These are phyloP conservation scores for Pharus latifolius DNA, from an alignment of 176 grass and related monocot species.

Conservation along the genomic window DNA sequence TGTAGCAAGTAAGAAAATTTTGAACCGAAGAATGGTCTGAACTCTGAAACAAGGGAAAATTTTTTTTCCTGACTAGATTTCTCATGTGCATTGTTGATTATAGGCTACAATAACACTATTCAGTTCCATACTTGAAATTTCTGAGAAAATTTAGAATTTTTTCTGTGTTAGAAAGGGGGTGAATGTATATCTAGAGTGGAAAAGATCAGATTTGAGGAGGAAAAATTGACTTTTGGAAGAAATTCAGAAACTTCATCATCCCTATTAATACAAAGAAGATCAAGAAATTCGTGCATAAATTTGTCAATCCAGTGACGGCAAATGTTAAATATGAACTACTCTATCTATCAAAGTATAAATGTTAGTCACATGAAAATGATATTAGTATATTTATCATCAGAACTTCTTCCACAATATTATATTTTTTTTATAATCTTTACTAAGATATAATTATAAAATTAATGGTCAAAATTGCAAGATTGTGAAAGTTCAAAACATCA, in stretches of 20 bases:
- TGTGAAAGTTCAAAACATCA: too few relatives aligned
- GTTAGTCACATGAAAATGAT: too few relatives aligned
- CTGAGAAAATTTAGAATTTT: slow-evolving; percentile 6
- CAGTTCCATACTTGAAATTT: slow-evolving; percentile 30
- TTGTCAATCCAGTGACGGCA: background rate
- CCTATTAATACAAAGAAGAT: slow-evolving; percentile 1
- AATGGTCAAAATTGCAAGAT: too few relatives aligned
- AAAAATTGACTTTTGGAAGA: background rate
- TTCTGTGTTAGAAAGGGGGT: slow-evolving; percentile 7
- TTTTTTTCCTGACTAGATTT: slow-evolving; percentile 16
- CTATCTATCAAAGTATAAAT: too few relatives aligned
- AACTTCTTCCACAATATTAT: too few relatives aligned
- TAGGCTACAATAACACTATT: slow-evolving; percentile 13
- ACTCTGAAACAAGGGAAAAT: background rate
- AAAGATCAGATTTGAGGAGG: background rate
- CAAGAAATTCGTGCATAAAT: background rate
- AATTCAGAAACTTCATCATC: background rate
- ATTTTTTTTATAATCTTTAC: too few relatives aligned
- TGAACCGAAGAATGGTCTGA: slow-evolving; percentile 8
- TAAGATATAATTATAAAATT: too few relatives aligned
- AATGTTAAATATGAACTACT: background rate
- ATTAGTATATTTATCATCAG: too few relatives aligned
- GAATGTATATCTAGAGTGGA: background rate
- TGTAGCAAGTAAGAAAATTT: background rate
- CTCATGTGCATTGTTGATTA: slow-evolving; percentile 33